Conservation (phyloP, 1,139 yeast genomes). For the Pichiaceae sp. region DNA sequence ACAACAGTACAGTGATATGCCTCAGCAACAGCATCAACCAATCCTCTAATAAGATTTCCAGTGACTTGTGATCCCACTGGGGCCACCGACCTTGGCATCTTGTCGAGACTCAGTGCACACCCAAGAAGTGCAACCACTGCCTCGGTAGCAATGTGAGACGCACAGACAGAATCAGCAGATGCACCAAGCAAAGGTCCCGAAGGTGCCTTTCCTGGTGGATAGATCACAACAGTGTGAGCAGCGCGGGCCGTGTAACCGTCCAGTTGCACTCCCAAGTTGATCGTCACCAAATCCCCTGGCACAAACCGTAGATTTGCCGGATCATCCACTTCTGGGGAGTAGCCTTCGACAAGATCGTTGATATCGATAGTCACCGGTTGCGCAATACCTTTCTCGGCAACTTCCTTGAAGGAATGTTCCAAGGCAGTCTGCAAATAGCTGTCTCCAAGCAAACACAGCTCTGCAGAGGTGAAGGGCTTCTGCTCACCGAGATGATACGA, state of each 20-base stretch:
- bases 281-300: conserved; percentile 80
- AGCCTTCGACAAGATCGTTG: conserved; percentile 69
- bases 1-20: conserved; percentile 76
- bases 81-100: conserved; percentile 41
- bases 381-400: conserved; percentile 80
- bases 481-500: conserved; percentile 52
- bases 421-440: conserved; percentile 55
- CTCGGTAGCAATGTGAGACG: conserved; percentile 82
- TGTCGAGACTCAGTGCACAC: conserved; percentile 66
- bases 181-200: conserved; percentile 75
- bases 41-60: conserved; percentile 59
- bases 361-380: conserved; percentile 85
- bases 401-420: conserved; percentile 45
- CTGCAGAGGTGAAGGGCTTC: conserved; percentile 51
- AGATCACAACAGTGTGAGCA: conserved; percentile 80
- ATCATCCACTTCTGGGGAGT: conserved; percentile 82
- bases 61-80: conserved; percentile 32
- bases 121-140: conserved; percentile 72
- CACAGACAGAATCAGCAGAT: conserved; percentile 84
- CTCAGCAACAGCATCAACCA: conserved; percentile 77
- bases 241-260: conserved; percentile 90
- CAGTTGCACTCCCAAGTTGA: conserved; percentile 80
- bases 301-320: conserved; percentile 40
- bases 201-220: conserved; percentile 51
- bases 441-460: conserved; percentile 77